Percentiles rank a stretch among this genome's conserved stretches.
Conservation (phyloP, 441 rosid species). For the Heliophila coronopifolia region DNA sequence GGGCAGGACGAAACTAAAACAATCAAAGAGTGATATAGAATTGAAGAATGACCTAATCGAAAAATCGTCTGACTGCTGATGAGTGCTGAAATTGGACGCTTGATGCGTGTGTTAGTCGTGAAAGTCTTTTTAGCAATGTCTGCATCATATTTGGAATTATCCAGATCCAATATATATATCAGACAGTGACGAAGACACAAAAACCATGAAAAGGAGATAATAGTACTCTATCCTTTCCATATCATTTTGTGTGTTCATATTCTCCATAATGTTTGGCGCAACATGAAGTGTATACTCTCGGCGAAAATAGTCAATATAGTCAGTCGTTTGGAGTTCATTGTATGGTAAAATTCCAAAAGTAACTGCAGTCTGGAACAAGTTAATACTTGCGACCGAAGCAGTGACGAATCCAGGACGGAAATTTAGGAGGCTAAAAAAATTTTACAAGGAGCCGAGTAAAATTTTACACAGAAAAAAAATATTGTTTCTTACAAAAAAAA, state of each 20-base stretch:
- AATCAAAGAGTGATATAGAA: neutral
- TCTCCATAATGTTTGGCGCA: slow-evolving; percentile 69
- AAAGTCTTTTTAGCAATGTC: slow-evolving; percentile 69
- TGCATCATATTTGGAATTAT: slow-evolving; percentile 44
- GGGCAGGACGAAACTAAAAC: neutral
- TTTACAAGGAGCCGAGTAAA: too few relatives aligned
- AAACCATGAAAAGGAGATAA: neutral
- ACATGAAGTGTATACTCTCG: slow-evolving; percentile 91
- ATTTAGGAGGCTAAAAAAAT: too few relatives aligned
- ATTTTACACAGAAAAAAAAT: too few relatives aligned
- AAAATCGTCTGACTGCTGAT: slow-evolving; percentile 56
- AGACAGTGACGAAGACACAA: slow-evolving; percentile 1
- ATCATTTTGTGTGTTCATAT: slow-evolving; percentile 62
- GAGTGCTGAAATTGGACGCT: slow-evolving; percentile 79
- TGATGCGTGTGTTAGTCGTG: slow-evolving; percentile 75
- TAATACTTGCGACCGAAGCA: slow-evolving; percentile 23
- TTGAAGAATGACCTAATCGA: slow-evolving; percentile 54
- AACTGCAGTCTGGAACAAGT: slow-evolving; percentile 74
- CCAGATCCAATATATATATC: neutral
- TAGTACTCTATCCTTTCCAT: slow-evolving; percentile 66
- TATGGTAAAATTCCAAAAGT: slow-evolving; percentile 96
- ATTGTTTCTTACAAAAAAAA: too few relatives aligned
- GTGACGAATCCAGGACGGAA: too few relatives aligned
- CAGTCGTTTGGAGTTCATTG: slow-evolving; percentile 77
- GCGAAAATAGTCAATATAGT: slow-evolving; percentile 89